Evolutionary conservation across 2,329 filamentous ascomycete species (phyloP).

Genomic region (Stagonosporopsis cucurbitacearum): DNA sequence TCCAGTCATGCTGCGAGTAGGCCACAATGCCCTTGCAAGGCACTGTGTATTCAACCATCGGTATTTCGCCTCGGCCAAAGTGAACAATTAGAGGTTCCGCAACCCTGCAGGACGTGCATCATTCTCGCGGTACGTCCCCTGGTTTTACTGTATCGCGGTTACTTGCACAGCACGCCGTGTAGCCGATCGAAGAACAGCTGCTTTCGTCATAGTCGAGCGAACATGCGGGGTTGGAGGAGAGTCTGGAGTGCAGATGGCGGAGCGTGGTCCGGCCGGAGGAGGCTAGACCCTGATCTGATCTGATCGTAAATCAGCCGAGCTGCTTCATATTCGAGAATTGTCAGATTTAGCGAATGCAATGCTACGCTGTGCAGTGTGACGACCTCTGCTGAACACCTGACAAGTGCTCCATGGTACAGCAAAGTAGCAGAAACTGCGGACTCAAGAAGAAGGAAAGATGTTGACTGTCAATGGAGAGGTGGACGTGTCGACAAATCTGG

Average conservation of each 20-base stretch:
- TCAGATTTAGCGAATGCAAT: background rate
- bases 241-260: slow-evolving; percentile 14
- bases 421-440: background rate
- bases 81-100: background rate
- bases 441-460: background rate
- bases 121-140: background rate
- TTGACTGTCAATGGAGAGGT: too few species aligned
- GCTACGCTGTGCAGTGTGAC: background rate
- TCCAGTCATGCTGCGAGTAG: slow-evolving; percentile 24
- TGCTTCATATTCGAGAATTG: background rate
- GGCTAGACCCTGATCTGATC: slow-evolving; percentile 4
- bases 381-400: background rate
- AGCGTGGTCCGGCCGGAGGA: slow-evolving; percentile 10
- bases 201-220: slow-evolving; percentile 16
- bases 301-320: slow-evolving; percentile 2
- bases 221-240: slow-evolving; percentile 11
- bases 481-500: background rate
- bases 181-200: slow-evolving; percentile 10
- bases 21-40: slow-evolving; percentile 25
- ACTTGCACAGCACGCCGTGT: slow-evolving; percentile 11
- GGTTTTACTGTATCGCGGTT: slow-evolving; percentile 5
- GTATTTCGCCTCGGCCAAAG: background rate
- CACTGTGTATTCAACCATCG: slow-evolving; percentile 19
- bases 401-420: background rate
- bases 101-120: background rate